A percentile compares a stretch with the other conserved stretches of the same genome.
These are phyloP conservation scores for Alternaria tenuissima DNA, from an alignment of 2,329 filamentous ascomycete genomes.

Conservation along the genomic window DNA sequence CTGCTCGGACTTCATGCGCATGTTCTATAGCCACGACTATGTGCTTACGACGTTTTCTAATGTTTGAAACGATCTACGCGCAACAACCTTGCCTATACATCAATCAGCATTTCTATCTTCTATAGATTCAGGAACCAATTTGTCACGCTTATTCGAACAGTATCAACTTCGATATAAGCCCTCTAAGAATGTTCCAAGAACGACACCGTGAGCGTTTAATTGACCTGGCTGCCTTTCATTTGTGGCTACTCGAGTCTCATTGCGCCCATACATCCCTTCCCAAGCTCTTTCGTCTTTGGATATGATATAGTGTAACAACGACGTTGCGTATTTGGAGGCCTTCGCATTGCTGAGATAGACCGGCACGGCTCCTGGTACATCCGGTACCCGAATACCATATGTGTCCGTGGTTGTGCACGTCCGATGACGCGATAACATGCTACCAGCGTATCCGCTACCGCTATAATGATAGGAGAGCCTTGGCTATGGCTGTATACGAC, in stretches of 20 bases:
- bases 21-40: not conserved
- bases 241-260: constrained; percentile 50
- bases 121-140: constrained; percentile 45
- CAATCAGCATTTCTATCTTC: not conserved
- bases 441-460: not conserved
- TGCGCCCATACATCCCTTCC: constrained; percentile 42
- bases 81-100: not conserved
- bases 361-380: not conserved
- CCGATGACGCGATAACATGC: not conserved
- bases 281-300: not conserved
- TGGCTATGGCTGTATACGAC: not conserved
- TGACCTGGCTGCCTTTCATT: constrained; percentile 46
- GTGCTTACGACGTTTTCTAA: not conserved
- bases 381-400: not conserved
- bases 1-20: not conserved
- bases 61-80: constrained; percentile 1
- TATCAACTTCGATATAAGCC: constrained; percentile 48
- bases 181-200: constrained; percentile 53
- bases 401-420: not conserved
- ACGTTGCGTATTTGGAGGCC: not conserved
- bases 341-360: not conserved
- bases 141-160: constrained; percentile 52
- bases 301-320: not conserved
- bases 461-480: not conserved
- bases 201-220: constrained; percentile 46